Conservation (phyloP, 176 grass and related monocot genomes). For the Hsuehochloa calcarea region DNA sequence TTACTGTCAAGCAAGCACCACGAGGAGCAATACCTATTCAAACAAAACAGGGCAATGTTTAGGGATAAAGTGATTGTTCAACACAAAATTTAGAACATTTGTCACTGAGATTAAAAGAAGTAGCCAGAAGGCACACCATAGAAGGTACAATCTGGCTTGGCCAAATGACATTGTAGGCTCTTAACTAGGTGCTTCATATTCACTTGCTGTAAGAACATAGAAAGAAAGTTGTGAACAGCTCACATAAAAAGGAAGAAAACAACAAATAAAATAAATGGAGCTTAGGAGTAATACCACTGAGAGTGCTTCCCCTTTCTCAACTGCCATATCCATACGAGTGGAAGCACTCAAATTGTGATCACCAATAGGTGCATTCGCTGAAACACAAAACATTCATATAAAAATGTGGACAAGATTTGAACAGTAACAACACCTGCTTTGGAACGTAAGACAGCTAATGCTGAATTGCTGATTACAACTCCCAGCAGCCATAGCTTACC, state of each 20-base stretch:
- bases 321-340: constrained; percentile 74
- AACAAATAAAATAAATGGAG: constrained; percentile 9
- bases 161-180: constrained; percentile 91
- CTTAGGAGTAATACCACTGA: constrained; percentile 56
- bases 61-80: not conserved
- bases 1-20: constrained; percentile 89
- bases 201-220: constrained; percentile 64
- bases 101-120: not conserved
- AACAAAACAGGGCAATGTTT: constrained; percentile 28
- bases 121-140: constrained; percentile 59
- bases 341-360: constrained; percentile 68
- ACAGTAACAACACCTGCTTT: not conserved
- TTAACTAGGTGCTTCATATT: constrained; percentile 85
- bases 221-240: constrained; percentile 31
- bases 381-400: constrained; percentile 1
- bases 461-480: constrained; percentile 9
- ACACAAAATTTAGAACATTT: not conserved
- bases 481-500: constrained; percentile 38
- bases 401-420: not conserved
- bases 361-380: constrained; percentile 59
- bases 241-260: not conserved
- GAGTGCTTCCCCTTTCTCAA: constrained; percentile 78
- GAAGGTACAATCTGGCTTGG: constrained; percentile 91
- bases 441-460: not conserved
- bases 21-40: constrained; percentile 67